Conservation (phyloP, 1,284 basidiomycete species). For the Laetiporus sulphureus region DNA sequence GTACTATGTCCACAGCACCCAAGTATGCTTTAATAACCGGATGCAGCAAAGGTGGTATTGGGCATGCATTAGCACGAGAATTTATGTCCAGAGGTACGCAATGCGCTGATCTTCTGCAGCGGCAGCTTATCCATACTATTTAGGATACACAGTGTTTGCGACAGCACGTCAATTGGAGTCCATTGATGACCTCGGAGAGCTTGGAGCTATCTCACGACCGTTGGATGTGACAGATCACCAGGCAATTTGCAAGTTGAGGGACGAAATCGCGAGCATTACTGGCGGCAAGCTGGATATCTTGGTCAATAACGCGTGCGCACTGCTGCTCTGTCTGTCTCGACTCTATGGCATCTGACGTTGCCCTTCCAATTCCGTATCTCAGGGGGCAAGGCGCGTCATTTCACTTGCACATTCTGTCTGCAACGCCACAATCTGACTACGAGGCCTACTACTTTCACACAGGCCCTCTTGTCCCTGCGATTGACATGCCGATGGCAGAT, state of each 20-base stretch:
- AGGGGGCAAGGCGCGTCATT: constrained; percentile 1
- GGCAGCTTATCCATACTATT: no score
- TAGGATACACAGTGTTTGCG: constrained; percentile 1
- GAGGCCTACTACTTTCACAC: no score
- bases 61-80: no score
- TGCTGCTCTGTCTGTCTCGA: background rate
- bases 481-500: constrained; percentile 18
- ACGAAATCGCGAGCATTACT: background rate
- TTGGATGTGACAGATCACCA: background rate
- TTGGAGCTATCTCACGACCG: background rate
- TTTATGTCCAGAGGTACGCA: no score
- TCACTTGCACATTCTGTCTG: background rate
- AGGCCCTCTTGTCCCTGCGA: constrained; percentile 10
- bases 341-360: background rate
- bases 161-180: background rate
- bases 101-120: no score
- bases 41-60: no score
- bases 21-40: no score
- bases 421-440: background rate
- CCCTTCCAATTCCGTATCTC: no score
- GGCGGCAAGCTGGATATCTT: constrained; percentile 13
- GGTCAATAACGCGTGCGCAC: constrained; percentile 29
- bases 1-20: no score
- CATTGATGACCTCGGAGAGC: background rate
- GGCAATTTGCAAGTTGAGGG: background rate